Base-by-base conservation (phyloP, 495 filamentous ascomycete species). In the Podospora fimiseda region DNA sequence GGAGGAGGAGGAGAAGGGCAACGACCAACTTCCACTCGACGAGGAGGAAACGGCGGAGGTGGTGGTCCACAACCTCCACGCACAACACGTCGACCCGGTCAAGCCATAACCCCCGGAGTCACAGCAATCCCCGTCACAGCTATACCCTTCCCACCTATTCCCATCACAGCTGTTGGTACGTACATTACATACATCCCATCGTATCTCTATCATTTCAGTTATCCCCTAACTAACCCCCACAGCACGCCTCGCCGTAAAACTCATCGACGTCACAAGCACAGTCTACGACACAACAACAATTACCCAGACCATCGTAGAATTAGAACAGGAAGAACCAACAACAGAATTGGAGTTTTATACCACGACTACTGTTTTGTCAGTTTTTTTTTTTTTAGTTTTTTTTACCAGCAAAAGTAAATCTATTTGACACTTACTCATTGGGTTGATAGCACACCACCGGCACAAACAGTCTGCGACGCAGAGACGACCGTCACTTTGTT, bases 401-500 rank as follows among this genome's bases (percentile, higher is more conserved):
- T n/a, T n/a, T n/a, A n/a, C n/a, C n/a, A n/a, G n/a, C n/a, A n/a
- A n/a, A n/a, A n/a, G n/a, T n/a, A n/a, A n/a, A n/a, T n/a, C n/a
- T n/a, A n/a, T n/a, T n/a, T n/a, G n/a, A n/a, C n/a, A n/a, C n/a
- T n/a, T n/a, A n/a, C n/a, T n/a, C n/a, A n/a, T n/a, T n/a, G n/a
- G n/a, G n/a, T n/a, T n/a, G n/a, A n/a, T 33, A 62, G 59, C 38
- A 43, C 15, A 9, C 60, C 60, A 0, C 60, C 63, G 0, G 50
- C 51, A 1, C 57, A 63, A 46, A 66, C 63, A 0, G 56, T 63
- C 9, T 66, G 63, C 45, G 53, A 57, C n/a, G 55, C 58, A 40
- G 52, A 59, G 30, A 51, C 52, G 9, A 63, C 63, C 9, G 53
- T 57, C 33, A 66, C 63, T 3, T 33, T 56, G 11, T 53, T 48